These are phyloP conservation scores for Apiospora marii DNA, from an alignment of 2,329 filamentous ascomycete species.

Conservation along the genomic window DNA sequence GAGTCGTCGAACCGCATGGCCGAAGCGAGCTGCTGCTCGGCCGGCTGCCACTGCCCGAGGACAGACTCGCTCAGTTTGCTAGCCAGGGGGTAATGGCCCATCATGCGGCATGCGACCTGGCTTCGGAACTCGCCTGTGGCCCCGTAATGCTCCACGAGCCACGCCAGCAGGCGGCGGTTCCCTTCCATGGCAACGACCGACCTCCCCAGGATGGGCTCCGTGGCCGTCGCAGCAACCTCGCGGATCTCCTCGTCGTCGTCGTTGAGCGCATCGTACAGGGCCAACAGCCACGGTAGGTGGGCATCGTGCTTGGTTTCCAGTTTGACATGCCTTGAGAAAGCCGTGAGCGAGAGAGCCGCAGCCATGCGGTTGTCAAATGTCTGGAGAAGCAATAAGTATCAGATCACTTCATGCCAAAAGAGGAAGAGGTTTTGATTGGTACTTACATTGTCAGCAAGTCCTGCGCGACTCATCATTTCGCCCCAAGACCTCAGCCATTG, in stretches of 20 bases:
- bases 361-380: conserved; percentile 72
- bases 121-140: conserved; percentile 46
- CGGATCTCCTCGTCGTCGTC: conserved; percentile 95
- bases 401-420: neutral
- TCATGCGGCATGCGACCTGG: conserved; percentile 53
- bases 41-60: conserved; percentile 38
- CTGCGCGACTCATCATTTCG: conserved; percentile 56
- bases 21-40: conserved; percentile 49
- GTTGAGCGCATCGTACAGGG: conserved; percentile 78
- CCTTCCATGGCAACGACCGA: conserved; percentile 57
- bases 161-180: conserved; percentile 52
- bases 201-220: conserved; percentile 53
- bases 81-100: conserved; percentile 41
- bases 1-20: conserved; percentile 66
- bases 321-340: conserved; percentile 52
- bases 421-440: neutral
- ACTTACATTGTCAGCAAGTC: conserved; percentile 57
- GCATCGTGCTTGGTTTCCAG: conserved; percentile 32
- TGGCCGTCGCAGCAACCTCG: conserved; percentile 64
- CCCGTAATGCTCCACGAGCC: conserved; percentile 49
- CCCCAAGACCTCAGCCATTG: conserved; percentile 53
- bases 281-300: conserved; percentile 65
- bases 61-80: conserved; percentile 28
- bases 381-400: conserved; percentile 44
- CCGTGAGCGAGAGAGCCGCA: conserved; percentile 61